Conservation (phyloP, 257 asterid genomes). For the Jacaranda copaia region DNA sequence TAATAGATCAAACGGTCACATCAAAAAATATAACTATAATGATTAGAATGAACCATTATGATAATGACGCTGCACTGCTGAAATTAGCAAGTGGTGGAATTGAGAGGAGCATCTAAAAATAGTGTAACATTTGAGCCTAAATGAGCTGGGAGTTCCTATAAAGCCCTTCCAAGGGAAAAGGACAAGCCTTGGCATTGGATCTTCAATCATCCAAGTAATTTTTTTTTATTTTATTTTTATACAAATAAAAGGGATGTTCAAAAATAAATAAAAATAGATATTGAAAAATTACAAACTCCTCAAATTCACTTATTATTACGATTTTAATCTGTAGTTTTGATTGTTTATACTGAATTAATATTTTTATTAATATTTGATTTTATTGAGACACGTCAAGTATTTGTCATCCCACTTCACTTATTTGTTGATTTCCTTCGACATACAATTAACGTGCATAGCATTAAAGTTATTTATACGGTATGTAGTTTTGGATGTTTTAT, state of each 20-base stretch:
- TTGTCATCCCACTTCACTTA: no score
- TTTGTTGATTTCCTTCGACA: no score
- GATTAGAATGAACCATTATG: conserved; percentile 22
- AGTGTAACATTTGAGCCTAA: conserved; percentile 4
- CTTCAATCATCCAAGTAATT: background rate
- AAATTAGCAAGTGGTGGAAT: conserved; percentile 26
- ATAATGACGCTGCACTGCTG: conserved; percentile 33
- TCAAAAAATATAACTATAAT: conserved; percentile 29
- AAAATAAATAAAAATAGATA: background rate
- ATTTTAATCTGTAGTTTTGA: no score
- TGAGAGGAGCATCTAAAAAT: conserved; percentile 24
- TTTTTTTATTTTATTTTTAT: no score
- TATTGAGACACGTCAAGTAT: no score
- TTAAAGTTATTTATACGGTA: background rate
- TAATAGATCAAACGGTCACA: conserved; percentile 37
- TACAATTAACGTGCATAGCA: background rate
- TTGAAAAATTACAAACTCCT: background rate
- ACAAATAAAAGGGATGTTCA: background rate
- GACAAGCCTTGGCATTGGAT: conserved; percentile 5
- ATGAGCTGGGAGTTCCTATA: conserved; percentile 11
- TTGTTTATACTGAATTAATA: no score
- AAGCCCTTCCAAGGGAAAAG: conserved; percentile 10
- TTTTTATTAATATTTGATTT: no score
- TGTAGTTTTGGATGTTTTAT: no score
- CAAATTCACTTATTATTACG: background rate